phyloP scores from a whole-genome alignment of 2,329 filamentous ascomycete genomes.

The Blastomyces silverae region DNA sequence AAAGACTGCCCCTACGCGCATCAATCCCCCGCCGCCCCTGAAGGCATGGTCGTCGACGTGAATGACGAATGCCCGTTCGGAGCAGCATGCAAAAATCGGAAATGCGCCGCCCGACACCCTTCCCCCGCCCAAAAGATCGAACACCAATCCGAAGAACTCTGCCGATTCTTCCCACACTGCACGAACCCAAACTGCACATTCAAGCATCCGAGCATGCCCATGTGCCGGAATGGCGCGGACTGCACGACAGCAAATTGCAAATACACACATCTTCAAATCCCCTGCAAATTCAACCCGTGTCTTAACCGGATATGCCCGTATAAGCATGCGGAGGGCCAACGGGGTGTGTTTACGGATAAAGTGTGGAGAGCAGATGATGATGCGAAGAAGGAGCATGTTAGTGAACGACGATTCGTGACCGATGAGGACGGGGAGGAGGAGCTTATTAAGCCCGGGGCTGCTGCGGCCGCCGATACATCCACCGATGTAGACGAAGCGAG shows the following conservation, averaged over 20 bases:
- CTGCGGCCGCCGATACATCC: not conserved
- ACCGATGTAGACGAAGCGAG: not conserved
- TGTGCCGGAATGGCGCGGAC: slow-evolving; percentile 85
- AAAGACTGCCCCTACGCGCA: slow-evolving; percentile 88
- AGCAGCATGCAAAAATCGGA: slow-evolving; percentile 89
- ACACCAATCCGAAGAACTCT: slow-evolving; percentile 77
- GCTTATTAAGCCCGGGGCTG: slow-evolving; percentile 55
- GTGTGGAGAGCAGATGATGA: slow-evolving; percentile 68
- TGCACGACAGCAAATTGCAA: slow-evolving; percentile 77
- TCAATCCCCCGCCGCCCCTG: slow-evolving; percentile 82
- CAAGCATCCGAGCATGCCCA: slow-evolving; percentile 76
- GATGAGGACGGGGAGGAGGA: slow-evolving; percentile 62
- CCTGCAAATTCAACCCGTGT: slow-evolving; percentile 89
- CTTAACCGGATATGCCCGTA: slow-evolving; percentile 81
- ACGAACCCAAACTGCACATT: slow-evolving; percentile 82
- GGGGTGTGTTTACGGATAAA: slow-evolving; percentile 77
- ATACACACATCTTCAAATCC: slow-evolving; percentile 76
- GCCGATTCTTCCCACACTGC: slow-evolving; percentile 88
- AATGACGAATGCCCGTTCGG: slow-evolving; percentile 76
- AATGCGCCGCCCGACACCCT: slow-evolving; percentile 86
- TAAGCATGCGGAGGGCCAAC: slow-evolving; percentile 86
- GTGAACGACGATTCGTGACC: slow-evolving; percentile 74
- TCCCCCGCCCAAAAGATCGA: slow-evolving; percentile 74
- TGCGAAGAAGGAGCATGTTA: slow-evolving; percentile 55
- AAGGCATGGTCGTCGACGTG: slow-evolving; percentile 68